Conservation (phyloP, 345 rosid species). For the Erysimum cheiranthoides region DNA sequence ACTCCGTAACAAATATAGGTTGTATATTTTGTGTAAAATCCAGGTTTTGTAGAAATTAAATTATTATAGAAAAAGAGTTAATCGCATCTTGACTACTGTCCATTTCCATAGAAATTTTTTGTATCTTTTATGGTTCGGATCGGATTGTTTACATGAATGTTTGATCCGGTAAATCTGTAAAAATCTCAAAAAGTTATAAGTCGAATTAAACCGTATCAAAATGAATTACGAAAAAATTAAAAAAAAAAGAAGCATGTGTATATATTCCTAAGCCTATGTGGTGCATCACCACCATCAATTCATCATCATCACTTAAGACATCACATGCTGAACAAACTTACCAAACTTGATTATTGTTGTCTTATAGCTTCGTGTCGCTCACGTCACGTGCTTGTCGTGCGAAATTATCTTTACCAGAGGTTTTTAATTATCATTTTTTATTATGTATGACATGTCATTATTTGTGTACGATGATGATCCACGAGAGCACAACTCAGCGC, state of each 20-base stretch:
- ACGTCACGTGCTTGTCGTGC: constrained; percentile 37
- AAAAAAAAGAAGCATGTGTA: background rate
- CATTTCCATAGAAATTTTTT: background rate
- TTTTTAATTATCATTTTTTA: background rate
- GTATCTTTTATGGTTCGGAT: background rate
- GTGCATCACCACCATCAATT: constrained; percentile 27
- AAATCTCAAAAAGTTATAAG: background rate
- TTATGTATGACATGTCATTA: background rate
- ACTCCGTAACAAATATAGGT: constrained; percentile 34
- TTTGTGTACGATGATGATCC: constrained; percentile 32
- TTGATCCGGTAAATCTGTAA: background rate
- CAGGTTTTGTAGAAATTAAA: constrained; percentile 17
- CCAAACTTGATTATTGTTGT: constrained; percentile 24
- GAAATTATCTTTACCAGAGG: background rate
- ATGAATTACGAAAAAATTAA: background rate
- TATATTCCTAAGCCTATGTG: constrained; percentile 25
- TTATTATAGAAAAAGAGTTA: constrained; percentile 18
- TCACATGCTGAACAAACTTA: constrained; percentile 26
- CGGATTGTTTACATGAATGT: background rate
- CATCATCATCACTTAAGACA: constrained; percentile 17
- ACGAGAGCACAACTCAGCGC: constrained; percentile 9
- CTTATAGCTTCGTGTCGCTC: background rate
- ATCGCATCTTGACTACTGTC: background rate
- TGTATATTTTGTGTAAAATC: constrained; percentile 32
- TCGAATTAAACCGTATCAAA: constrained; percentile 11